Conservation (phyloP, 192 early-diverging fungal species). For the Backusella circina region DNA sequence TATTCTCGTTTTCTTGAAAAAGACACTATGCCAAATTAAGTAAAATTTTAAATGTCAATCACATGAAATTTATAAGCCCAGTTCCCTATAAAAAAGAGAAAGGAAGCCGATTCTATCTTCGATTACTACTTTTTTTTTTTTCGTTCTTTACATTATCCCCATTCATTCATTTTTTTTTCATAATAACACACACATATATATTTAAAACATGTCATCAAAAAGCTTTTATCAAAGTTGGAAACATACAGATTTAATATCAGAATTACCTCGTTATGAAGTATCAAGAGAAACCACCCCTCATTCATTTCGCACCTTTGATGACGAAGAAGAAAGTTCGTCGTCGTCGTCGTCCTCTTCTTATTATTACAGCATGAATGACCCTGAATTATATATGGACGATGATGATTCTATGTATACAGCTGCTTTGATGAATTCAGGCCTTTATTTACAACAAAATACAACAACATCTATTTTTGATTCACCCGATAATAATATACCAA, state of each 20-base stretch:
- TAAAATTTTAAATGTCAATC: background rate
- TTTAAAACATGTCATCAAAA: background rate
- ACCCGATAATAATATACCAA: background rate
- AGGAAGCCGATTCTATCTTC: background rate
- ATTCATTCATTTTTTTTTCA: background rate
- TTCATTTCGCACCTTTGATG: background rate
- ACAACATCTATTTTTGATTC: background rate
- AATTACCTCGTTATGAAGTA: background rate
- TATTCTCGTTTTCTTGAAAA: too few relatives aligned
- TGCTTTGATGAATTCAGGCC: background rate
- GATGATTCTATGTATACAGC: background rate
- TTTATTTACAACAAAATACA: background rate
- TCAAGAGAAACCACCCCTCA: background rate
- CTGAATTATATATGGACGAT: background rate
- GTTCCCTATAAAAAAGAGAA: background rate
- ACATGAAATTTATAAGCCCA: conserved; percentile 4
- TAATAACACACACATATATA: background rate
- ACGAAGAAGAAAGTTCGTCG: background rate
- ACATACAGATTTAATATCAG: background rate
- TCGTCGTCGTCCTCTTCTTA: background rate
- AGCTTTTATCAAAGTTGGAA: background rate
- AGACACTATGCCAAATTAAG: background rate
- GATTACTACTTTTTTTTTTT: background rate
- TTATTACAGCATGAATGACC: background rate
- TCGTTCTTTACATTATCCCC: background rate